phyloP scores from a whole-genome alignment of 2,329 filamentous ascomycete genomes.

The Penicillium verrucosum region DNA sequence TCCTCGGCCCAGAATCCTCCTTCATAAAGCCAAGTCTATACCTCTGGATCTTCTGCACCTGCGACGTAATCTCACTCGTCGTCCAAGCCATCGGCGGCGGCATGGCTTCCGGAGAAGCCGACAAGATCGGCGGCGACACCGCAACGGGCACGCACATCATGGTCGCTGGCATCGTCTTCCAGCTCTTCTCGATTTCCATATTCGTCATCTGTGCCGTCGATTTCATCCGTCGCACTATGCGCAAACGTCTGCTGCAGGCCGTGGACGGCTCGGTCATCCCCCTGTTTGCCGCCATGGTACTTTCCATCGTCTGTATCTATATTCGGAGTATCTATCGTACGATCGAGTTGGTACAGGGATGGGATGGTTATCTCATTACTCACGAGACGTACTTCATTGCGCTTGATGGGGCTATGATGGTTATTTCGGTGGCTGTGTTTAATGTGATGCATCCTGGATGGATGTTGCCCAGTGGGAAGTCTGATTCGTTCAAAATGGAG shows the following conservation, averaged over 20 bases:
- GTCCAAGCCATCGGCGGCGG: constrained; percentile 57
- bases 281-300: constrained; percentile 38
- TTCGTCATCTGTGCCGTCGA: constrained; percentile 50
- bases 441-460: constrained; percentile 46
- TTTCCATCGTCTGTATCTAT: constrained; percentile 47
- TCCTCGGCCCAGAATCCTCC: constrained; percentile 45
- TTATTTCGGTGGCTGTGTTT: constrained; percentile 46
- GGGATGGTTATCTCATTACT: constrained; percentile 51
- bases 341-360: constrained; percentile 51
- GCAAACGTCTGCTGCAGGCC: constrained; percentile 23
- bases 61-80: constrained; percentile 53
- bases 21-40: constrained; percentile 45
- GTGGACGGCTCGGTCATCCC: constrained; percentile 30
- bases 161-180: constrained; percentile 57
- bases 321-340: constrained; percentile 51
- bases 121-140: constrained; percentile 46
- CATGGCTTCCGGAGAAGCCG: constrained; percentile 46
- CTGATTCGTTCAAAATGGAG: constrained; percentile 9
- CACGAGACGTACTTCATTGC: constrained; percentile 50
- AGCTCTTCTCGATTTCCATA: constrained; percentile 54
- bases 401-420: constrained; percentile 51
- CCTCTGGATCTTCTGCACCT: constrained; percentile 52
- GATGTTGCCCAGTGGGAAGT: constrained; percentile 30
- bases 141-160: constrained; percentile 50
- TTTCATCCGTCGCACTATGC: constrained; percentile 45